Evolutionary conservation across 164 flowering plant species (phyloP).

Genomic region (Liriodendron chinense): DNA sequence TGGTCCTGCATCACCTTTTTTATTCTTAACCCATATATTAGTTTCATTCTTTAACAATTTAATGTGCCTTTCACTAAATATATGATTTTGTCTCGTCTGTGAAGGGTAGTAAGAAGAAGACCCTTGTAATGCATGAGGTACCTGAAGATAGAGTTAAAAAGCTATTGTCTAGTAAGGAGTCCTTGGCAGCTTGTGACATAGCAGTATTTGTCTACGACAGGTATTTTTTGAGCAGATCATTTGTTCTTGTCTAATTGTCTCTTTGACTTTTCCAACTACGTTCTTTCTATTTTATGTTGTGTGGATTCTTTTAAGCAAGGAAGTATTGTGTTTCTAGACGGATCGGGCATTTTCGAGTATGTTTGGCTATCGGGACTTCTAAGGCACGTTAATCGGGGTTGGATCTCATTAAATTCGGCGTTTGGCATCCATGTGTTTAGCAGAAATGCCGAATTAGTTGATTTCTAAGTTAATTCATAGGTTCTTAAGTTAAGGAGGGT

Average conservation of each 20-base stretch:
- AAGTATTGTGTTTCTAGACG: too few relatives aligned
- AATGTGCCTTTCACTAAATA: neutral
- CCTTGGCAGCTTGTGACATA: slow-evolving; percentile 82
- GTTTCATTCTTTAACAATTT: neutral
- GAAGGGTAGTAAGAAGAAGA: slow-evolving; percentile 64
- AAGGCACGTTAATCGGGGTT: too few relatives aligned
- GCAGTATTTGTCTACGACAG: slow-evolving; percentile 93
- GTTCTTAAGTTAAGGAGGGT: too few relatives aligned
- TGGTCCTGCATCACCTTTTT: neutral
- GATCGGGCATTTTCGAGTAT: too few relatives aligned
- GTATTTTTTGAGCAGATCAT: slow-evolving; percentile 31
- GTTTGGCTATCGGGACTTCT: too few relatives aligned
- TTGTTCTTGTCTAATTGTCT: neutral
- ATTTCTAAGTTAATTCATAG: too few relatives aligned
- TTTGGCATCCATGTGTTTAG: too few relatives aligned
- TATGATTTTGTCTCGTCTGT: neutral
- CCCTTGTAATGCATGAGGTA: slow-evolving; percentile 77
- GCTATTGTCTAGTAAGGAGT: slow-evolving; percentile 58
- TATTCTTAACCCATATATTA: neutral
- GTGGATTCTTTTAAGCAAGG: neutral
- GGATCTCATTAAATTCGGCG: too few relatives aligned
- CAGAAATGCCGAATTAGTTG: too few relatives aligned
- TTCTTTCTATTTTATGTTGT: neutral
- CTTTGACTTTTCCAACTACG: neutral
- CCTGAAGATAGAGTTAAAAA: slow-evolving; percentile 61